phyloP scores from a whole-genome alignment of 2,329 filamentous ascomycete genomes.

The Xenoacremonium recifei region DNA sequence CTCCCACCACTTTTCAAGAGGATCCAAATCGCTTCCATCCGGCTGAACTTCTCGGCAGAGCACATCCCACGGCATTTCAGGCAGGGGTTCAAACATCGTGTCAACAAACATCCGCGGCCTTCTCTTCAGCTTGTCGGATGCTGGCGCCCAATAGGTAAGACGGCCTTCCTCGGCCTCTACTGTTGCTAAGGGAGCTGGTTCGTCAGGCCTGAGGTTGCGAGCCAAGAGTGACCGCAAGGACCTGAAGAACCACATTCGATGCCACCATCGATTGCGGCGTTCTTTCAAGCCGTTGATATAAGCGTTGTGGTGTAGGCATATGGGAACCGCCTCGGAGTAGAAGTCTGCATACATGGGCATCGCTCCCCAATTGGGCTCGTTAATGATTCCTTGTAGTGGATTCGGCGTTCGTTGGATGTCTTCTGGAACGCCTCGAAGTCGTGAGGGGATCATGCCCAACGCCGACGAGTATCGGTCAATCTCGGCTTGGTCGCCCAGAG shows the following conservation, averaged over 20 bases:
- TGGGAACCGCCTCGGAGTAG: constrained; percentile 17
- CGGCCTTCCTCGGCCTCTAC: background rate
- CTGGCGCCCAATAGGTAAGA: constrained; percentile 5
- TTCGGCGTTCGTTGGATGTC: constrained; percentile 1
- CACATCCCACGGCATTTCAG: background rate
- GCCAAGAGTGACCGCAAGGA: constrained; percentile 9
- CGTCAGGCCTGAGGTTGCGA: background rate
- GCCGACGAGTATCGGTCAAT: background rate
- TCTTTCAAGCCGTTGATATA: constrained; percentile 15
- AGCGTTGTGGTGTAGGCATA: constrained; percentile 23
- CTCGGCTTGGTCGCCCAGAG: background rate
- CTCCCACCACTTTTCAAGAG: background rate
- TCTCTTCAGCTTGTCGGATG: background rate
- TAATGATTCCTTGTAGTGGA: constrained; percentile 4
- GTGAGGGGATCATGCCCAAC: background rate
- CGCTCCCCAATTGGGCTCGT: constrained; percentile 6
- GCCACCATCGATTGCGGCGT: constrained; percentile 22
- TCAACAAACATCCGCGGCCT: background rate
- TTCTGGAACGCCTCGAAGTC: background rate
- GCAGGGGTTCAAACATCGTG: background rate
- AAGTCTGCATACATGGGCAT: constrained; percentile 23
- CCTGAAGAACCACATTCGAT: constrained; percentile 21
- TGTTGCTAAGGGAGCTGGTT: constrained; percentile 1
- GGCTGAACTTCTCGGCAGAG: background rate
- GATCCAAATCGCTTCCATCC: background rate